phyloP scores from a whole-genome alignment of 768 basidiomycete species.

The Gloeophyllum trabeum region DNA sequence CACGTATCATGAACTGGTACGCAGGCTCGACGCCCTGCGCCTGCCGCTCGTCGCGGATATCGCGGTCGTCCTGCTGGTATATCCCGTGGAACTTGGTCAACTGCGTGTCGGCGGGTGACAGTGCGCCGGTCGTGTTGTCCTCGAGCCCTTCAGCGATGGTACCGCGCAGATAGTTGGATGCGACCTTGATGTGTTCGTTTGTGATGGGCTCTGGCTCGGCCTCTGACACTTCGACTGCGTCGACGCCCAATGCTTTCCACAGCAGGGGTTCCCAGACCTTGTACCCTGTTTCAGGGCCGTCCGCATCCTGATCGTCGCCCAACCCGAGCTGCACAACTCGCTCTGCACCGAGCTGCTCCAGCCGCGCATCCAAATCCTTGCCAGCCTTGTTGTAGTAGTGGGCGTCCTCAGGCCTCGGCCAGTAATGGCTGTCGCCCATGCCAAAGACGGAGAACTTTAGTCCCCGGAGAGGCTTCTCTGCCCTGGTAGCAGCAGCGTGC shows the following conservation, averaged over 20 bases:
- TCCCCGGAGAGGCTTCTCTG: slow-evolving; percentile 47
- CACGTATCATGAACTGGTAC: slow-evolving; percentile 97
- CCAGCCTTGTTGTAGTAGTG: slow-evolving; percentile 97
- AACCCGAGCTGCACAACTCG: slow-evolving; percentile 70
- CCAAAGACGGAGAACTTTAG: slow-evolving; percentile 80
- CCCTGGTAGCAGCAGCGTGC: slow-evolving; percentile 49
- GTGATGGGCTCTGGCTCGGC: slow-evolving; percentile 95
- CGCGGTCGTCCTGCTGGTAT: slow-evolving; percentile 95
- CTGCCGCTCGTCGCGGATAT: slow-evolving; percentile 94
- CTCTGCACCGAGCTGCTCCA: slow-evolving; percentile 72
- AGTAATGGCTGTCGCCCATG: slow-evolving; percentile 98
- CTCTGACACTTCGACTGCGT: slow-evolving; percentile 77
- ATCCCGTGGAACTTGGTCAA: slow-evolving; percentile 97
- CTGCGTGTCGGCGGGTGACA: slow-evolving; percentile 84
- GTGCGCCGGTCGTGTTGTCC: slow-evolving; percentile 81
- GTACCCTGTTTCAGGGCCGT: slow-evolving; percentile 94
- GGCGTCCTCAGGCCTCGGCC: slow-evolving; percentile 95
- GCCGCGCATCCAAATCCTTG: slow-evolving; percentile 77
- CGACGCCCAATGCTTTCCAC: slow-evolving; percentile 94
- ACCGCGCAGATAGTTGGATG: slow-evolving; percentile 85
- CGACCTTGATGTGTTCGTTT: slow-evolving; percentile 99
- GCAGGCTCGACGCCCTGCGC: slow-evolving; percentile 91
- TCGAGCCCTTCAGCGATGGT: slow-evolving; percentile 89
- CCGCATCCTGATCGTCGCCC: slow-evolving; percentile 95
- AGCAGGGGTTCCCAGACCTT: slow-evolving; percentile 87